Conservation (phyloP, 2,329 filamentous ascomycete species). For the Colletotrichum eremochloae region DNA sequence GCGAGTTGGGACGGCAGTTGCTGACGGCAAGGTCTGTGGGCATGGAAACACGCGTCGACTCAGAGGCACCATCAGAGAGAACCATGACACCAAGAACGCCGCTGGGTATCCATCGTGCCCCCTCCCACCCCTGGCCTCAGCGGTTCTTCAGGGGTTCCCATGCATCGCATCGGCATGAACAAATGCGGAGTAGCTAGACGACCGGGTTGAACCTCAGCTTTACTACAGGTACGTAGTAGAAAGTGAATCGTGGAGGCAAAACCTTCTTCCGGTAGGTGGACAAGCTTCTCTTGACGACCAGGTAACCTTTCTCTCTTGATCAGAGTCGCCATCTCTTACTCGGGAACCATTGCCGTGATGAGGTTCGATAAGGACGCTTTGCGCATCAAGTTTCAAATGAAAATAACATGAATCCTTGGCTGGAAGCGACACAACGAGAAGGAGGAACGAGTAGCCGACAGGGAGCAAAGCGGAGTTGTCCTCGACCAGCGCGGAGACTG, state of each 20-base stretch:
- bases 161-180: conserved; percentile 37
- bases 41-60: conserved; percentile 1
- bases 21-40: conserved; percentile 16
- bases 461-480: not conserved
- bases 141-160: conserved; percentile 29
- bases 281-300: not conserved
- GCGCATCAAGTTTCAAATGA: not conserved
- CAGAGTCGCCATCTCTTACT: not conserved
- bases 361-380: not conserved
- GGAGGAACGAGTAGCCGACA: not conserved
- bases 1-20: conserved; percentile 31
- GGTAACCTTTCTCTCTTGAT: not conserved
- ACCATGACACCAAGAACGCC: not conserved
- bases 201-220: not conserved
- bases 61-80: conserved; percentile 2
- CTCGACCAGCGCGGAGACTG: not conserved
- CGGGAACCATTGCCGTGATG: not conserved
- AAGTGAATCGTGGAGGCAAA: conserved; percentile 21
- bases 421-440: not conserved
- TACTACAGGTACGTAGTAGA: not conserved
- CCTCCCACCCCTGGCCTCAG: conserved; percentile 19
- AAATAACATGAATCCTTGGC: not conserved
- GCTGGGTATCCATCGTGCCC: not conserved
- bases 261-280: conserved; percentile 21
- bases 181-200: conserved; percentile 37